Percentiles rank a stretch among this genome's conserved stretches.
phyloP scores from a whole-genome alignment of 768 basidiomycete genomes.

The Thelephora aurantiotincta region DNA sequence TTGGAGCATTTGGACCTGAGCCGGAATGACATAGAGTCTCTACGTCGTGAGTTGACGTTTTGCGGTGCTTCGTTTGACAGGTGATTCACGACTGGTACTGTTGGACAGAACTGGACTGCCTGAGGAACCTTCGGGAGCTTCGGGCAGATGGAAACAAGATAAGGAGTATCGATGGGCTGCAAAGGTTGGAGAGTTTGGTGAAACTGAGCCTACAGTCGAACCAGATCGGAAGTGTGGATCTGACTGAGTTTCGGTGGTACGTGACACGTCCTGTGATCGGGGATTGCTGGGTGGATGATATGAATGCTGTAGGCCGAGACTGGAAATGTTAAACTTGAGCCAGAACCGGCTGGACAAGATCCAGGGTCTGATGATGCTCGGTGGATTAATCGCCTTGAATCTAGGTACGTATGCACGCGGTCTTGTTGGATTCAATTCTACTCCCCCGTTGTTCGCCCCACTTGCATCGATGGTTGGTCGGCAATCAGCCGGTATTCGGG shows the following conservation, averaged over 20 bases:
- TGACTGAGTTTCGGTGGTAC: constrained; percentile 54
- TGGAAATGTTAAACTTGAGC: constrained; percentile 78
- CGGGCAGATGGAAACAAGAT: constrained; percentile 84
- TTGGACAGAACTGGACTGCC: constrained; percentile 60
- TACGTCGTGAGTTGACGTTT: constrained; percentile 51
- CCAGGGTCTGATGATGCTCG: constrained; percentile 43
- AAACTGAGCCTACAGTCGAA: constrained; percentile 78
- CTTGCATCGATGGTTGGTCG: not conserved
- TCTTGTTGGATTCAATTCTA: constrained; percentile 2
- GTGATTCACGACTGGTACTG: constrained; percentile 6
- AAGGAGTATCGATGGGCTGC: constrained; percentile 56
- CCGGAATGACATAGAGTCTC: constrained; percentile 75
- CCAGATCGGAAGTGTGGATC: constrained; percentile 44
- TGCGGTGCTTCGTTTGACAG: constrained; percentile 3
- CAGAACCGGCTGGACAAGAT: constrained; percentile 54
- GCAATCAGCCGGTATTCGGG: not conserved
- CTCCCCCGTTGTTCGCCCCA: constrained; percentile 7
- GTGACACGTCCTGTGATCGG: constrained; percentile 15
- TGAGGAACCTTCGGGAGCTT: constrained; percentile 79
- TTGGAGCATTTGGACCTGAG: constrained; percentile 87
- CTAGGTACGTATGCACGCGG: constrained; percentile 46
- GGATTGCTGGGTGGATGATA: constrained; percentile 6
- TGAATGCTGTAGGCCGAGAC: constrained; percentile 24
- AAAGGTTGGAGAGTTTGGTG: constrained; percentile 66
- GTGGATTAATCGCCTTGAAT: constrained; percentile 60